Evolutionary conservation across 768 basidiomycete species (phyloP).

Genomic region (Tephrocybe sp.): DNA sequence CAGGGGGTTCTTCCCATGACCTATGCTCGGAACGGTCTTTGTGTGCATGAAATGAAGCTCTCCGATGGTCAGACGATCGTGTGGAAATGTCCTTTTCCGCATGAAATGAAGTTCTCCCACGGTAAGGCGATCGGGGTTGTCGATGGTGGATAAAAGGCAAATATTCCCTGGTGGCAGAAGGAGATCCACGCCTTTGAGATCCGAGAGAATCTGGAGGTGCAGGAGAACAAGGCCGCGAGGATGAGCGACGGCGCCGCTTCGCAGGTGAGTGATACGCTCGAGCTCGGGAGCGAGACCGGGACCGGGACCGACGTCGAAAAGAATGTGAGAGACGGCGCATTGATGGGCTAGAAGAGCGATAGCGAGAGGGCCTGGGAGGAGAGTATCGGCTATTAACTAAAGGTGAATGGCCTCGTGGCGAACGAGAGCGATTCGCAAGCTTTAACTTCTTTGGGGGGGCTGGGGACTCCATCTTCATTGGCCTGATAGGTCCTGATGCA

Average conservation of each 20-base stretch:
- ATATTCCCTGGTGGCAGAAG: background rate
- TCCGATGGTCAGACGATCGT: background rate
- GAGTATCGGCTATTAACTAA: background rate
- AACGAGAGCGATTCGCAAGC: conserved; percentile 1
- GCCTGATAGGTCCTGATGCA: background rate
- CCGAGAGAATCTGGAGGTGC: background rate
- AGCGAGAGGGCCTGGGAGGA: background rate
- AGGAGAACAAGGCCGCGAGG: conserved; percentile 2
- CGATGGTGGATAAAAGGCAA: background rate
- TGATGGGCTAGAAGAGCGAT: conserved; percentile 2
- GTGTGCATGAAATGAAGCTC: background rate
- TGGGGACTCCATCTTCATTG: conserved; percentile 2
- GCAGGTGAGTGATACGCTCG: conserved; percentile 1
- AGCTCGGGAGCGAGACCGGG: background rate
- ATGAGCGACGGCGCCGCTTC: conserved; percentile 5
- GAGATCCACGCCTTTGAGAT: background rate
- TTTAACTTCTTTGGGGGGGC: conserved; percentile 3
- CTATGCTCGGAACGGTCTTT: background rate
- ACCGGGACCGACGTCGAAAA: conserved; percentile 1
- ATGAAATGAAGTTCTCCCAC: background rate
- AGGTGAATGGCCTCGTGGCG: conserved; percentile 1
- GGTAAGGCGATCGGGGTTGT: background rate
- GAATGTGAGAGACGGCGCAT: background rate
- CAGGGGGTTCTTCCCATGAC: background rate
- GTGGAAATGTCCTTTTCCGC: background rate